Percentiles rank a stretch among this genome's conserved stretches.
These are phyloP conservation scores for Phytophthora brassicae DNA, from an alignment of 352 stramenopile genomes.

Conservation along the genomic window DNA sequence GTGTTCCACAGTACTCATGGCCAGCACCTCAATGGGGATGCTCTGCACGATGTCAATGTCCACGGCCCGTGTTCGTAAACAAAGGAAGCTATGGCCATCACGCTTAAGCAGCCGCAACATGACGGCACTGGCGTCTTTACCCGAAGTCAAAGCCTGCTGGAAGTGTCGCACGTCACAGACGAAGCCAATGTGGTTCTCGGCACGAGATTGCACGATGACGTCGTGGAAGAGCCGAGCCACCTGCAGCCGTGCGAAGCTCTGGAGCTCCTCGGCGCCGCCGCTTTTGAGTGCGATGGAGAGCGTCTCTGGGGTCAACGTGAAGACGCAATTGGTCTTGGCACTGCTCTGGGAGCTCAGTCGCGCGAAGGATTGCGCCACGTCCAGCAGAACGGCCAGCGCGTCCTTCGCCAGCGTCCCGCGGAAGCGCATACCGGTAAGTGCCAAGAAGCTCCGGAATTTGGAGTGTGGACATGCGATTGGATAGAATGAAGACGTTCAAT, in stretches of 20 bases:
- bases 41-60: conserved; percentile 88
- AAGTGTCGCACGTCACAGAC: conserved; percentile 75
- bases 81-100: conserved; percentile 73
- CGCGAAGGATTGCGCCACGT: conserved; percentile 72
- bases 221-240: conserved; percentile 72
- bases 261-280: conserved; percentile 68
- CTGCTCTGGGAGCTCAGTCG: conserved; percentile 58
- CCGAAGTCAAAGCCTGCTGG: conserved; percentile 70
- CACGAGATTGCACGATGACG: conserved; percentile 69
- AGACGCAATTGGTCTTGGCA: conserved; percentile 67
- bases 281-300: conserved; percentile 71
- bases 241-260: conserved; percentile 74
- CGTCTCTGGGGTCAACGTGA: conserved; percentile 67
- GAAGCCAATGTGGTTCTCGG: conserved; percentile 83
- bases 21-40: conserved; percentile 78
- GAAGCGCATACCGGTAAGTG: conserved; percentile 61
- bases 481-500: conserved; percentile 1
- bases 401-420: conserved; percentile 75
- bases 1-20: conserved; percentile 73
- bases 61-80: conserved; percentile 67
- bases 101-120: conserved; percentile 85
- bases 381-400: conserved; percentile 74
- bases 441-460: too few species aligned
- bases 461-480: conserved; percentile 17
- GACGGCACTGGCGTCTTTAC: conserved; percentile 74